These are phyloP conservation scores for Dioszegia crocea DNA, from an alignment of 768 basidiomycete genomes.

Conservation along the genomic window DNA sequence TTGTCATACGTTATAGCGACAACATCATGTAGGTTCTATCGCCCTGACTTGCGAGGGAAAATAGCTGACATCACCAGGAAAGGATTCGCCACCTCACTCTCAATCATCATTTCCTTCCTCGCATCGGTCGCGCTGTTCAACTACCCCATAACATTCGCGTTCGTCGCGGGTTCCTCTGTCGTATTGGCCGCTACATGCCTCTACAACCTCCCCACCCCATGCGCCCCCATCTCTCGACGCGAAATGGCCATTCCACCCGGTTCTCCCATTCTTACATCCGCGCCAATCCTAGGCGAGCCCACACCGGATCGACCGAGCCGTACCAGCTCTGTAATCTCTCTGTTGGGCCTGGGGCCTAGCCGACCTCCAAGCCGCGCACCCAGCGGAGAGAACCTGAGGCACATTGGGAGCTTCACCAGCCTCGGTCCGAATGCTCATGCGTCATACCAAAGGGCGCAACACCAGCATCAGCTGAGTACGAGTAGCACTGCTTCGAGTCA, in stretches of 20 bases:
- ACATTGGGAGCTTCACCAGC: background rate
- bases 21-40: slow-evolving; percentile 54
- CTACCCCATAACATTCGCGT: slow-evolving; percentile 79
- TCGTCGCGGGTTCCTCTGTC: slow-evolving; percentile 74
- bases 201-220: slow-evolving; percentile 67
- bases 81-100: slow-evolving; percentile 91
- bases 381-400: slow-evolving; percentile 7
- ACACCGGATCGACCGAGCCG: slow-evolving; percentile 29
- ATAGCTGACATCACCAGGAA: slow-evolving; percentile 57
- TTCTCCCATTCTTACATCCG: slow-evolving; percentile 39
- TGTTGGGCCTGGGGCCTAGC: slow-evolving; percentile 33
- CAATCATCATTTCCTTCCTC: slow-evolving; percentile 90
- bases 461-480: no score
- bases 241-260: slow-evolving; percentile 42
- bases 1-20: slow-evolving; percentile 91
- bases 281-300: slow-evolving; percentile 47
- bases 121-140: slow-evolving; percentile 85
- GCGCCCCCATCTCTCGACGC: slow-evolving; percentile 21
- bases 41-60: background rate
- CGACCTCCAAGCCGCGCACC: background rate
- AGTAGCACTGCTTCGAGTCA: no score
- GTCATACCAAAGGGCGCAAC: no score
- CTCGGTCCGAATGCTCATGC: background rate
- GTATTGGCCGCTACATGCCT: slow-evolving; percentile 87
- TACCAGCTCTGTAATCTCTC: slow-evolving; percentile 36